Evolutionary conservation across 768 basidiomycete genomes (phyloP), one percentile per base, ranked within the genome.

Genomic region (Suillus variegatus): DNA sequence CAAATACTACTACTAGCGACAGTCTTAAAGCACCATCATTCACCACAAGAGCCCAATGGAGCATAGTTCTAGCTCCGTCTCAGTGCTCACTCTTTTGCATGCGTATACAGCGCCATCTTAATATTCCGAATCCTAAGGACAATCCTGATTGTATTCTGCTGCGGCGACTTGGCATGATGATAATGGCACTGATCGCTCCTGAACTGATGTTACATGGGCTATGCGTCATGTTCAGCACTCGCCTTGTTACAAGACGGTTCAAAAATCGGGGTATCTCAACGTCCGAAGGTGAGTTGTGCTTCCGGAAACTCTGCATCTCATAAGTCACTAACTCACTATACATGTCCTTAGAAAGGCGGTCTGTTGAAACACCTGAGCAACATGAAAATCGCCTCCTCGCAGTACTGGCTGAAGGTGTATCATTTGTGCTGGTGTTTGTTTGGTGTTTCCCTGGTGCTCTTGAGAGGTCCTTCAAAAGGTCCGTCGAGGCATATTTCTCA

Each of bases 11-110:
- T 13, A 55, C 35, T n/a, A n/a, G 1, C 9, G 36, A 20, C 5
- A 36, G 10, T 12, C 0, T 2, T 12, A 20, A 56, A n/a, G 13
- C 35, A 0, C 12, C 18, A n/a, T 56, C n/a, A 55, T 63, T 49
- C 8, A 36, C 6, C 13, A 36, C 9, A 8, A 63, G 62, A 80
- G 80, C 57, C 3, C 16, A 62, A 6, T 67, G 68, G 63, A 46
- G 65, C 14, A 75, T 76, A 14, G 28, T 36, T 66, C 67, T 65
- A 70, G 74, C 57, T 76, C 71, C 58, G 43, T 28, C 56, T 65
- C 6, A 73, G n/a, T n/a, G n/a, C n/a, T n/a, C n/a, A n/a, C 72
- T 1, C 66, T 76, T 2, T 70, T 75, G 60, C 71, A 0, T 75
- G 72, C 49, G 71, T 66, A 8, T 76, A 72, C 71, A 62, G 68